These are phyloP conservation scores for Protomyces arabidopsidicola DNA, from an alignment of 1,139 yeast species.

Conservation along the genomic window DNA sequence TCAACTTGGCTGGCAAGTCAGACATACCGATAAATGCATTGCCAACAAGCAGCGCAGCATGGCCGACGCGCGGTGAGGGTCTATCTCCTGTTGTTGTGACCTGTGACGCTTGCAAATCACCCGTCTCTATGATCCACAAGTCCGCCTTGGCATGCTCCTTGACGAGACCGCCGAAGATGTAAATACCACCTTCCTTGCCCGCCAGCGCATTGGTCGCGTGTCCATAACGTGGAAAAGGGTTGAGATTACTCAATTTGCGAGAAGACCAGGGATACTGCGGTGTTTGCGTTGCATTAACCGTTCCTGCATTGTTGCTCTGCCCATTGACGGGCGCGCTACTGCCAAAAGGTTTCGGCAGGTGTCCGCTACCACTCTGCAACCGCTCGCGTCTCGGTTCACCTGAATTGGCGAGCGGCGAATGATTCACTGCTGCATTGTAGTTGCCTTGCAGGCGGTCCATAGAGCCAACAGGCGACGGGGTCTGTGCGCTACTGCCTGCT, in stretches of 20 bases:
- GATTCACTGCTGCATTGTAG: neutral
- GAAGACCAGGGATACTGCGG: conserved; percentile 24
- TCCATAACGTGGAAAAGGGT: conserved; percentile 88
- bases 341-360: neutral
- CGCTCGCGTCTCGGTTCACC: neutral
- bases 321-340: neutral
- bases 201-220: conserved; percentile 74
- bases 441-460: neutral
- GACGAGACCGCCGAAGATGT: conserved; percentile 90
- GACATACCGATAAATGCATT: conserved; percentile 66
- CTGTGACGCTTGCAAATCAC: conserved; percentile 47
- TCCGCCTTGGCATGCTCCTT: conserved; percentile 93
- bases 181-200: conserved; percentile 65
- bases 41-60: conserved; percentile 85
- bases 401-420: neutral
- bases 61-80: conserved; percentile 97
- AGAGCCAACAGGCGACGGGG: neutral
- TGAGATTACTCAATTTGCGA: conserved; percentile 7
- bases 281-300: neutral
- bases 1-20: neutral
- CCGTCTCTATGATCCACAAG: conserved; percentile 63
- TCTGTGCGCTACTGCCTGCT: neutral
- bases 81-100: conserved; percentile 65
- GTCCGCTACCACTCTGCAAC: neutral
- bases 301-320: neutral